Evolutionary conservation across 2,329 filamentous ascomycete species (phyloP).

Genomic region (Cordyceps militaris): DNA sequence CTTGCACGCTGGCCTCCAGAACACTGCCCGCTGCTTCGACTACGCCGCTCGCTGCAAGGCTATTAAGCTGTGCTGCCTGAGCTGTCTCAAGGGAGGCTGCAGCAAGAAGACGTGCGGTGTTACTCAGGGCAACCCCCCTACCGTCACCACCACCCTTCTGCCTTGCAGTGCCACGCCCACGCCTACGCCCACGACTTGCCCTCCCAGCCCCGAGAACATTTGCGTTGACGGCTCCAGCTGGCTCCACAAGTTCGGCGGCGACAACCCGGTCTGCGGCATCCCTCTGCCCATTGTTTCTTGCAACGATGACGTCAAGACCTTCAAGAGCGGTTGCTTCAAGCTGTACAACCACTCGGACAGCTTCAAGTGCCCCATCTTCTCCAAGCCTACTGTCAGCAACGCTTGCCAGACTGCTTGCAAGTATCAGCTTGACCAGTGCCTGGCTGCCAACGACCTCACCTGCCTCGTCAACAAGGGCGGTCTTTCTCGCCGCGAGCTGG

Average conservation of each 20-base stretch:
- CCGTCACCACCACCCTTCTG: neutral
- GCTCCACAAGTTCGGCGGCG: conserved; percentile 7
- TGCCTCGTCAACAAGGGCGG: conserved; percentile 8
- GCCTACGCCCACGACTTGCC: conserved; percentile 5
- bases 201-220: conserved; percentile 10
- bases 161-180: neutral
- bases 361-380: conserved; percentile 3
- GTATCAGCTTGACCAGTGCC: conserved; percentile 10
- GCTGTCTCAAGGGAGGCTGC: conserved; percentile 2
- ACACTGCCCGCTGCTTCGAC: conserved; percentile 5
- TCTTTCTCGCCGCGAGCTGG: neutral
- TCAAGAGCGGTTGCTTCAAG: neutral
- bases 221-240: conserved; percentile 8
- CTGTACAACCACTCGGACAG: conserved; percentile 6
- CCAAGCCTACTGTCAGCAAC: conserved; percentile 1
- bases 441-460: neutral
- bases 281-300: conserved; percentile 11
- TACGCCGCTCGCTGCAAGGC: conserved; percentile 1
- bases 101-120: conserved; percentile 3
- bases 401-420: conserved; percentile 11
- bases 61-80: conserved; percentile 7
- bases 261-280: conserved; percentile 7
- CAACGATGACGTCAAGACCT: conserved; percentile 2
- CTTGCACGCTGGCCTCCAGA: neutral
- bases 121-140: neutral